Evolutionary conservation across 495 filamentous ascomycete genomes (phyloP).

Genomic region (Trichocladium uniseriatum): DNA sequence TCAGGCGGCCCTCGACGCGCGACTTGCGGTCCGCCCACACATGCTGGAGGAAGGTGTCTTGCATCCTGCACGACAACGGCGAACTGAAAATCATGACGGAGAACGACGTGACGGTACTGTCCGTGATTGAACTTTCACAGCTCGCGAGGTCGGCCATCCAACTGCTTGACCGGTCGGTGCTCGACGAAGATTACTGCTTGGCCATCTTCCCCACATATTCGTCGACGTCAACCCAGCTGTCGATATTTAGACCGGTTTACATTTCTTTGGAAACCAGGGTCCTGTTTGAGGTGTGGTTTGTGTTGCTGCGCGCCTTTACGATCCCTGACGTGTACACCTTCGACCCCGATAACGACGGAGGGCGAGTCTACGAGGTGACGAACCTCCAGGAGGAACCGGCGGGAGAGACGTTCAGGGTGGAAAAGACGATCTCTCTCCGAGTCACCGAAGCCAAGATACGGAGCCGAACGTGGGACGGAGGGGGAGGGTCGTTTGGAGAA

Average conservation of each 20-base stretch:
- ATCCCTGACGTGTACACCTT: conserved; percentile 83
- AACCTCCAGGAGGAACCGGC: conserved; percentile 31
- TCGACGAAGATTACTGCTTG: conserved; percentile 91
- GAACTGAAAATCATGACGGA: conserved; percentile 86
- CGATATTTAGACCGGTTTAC: conserved; percentile 66
- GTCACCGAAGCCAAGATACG: conserved; percentile 52
- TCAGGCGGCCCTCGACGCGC: conserved; percentile 39
- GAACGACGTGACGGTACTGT: conserved; percentile 65
- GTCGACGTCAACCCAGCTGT: conserved; percentile 51
- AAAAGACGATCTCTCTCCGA: conserved; percentile 47
- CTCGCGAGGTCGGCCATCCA: conserved; percentile 84
- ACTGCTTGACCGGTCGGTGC: conserved; percentile 77
- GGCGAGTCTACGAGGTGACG: conserved; percentile 32
- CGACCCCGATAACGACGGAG: conserved; percentile 26
- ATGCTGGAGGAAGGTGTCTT: conserved; percentile 79
- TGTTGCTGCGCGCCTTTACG: conserved; percentile 82
- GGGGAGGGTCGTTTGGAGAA: conserved; percentile 25
- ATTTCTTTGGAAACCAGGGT: conserved; percentile 79
- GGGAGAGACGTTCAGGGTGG: conserved; percentile 48
- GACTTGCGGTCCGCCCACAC: conserved; percentile 33
- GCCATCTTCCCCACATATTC: conserved; percentile 81
- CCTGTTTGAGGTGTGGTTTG: conserved; percentile 94
- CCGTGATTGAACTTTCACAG: conserved; percentile 80
- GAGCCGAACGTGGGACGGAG: conserved; percentile 17
- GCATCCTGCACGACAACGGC: conserved; percentile 90